phyloP scores from a whole-genome alignment of 306 rosid species.

The Alnus glutinosa region DNA sequence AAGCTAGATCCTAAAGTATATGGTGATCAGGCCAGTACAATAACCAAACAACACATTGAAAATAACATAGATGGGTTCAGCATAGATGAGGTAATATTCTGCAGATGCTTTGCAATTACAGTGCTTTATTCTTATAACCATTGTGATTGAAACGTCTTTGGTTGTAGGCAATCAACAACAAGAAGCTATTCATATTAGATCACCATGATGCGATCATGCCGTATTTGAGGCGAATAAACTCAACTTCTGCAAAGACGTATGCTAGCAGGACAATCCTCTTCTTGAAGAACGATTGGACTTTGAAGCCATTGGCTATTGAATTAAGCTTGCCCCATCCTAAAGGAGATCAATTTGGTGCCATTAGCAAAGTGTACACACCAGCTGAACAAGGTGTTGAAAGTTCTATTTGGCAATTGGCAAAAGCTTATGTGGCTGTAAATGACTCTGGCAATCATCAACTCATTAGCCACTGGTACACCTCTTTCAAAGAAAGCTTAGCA shows the following conservation, averaged over 20 bases:
- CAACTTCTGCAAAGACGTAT: conserved; percentile 58
- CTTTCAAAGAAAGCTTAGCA: conserved; percentile 4
- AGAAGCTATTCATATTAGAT: conserved; percentile 62
- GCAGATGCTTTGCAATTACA: neutral
- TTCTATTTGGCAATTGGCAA: conserved; percentile 75
- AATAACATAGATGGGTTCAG: conserved; percentile 56
- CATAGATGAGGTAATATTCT: conserved; percentile 51
- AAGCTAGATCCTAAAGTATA: conserved; percentile 52
- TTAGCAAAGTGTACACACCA: conserved; percentile 57
- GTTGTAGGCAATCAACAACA: conserved; percentile 56
- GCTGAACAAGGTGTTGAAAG: conserved; percentile 51
- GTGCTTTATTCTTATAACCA: conserved; percentile 5
- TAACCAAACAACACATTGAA: conserved; percentile 49
- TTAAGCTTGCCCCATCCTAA: conserved; percentile 67
- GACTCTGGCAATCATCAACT: conserved; percentile 82
- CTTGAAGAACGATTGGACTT: conserved; percentile 63
- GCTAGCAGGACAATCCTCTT: conserved; percentile 72
- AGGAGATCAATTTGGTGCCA: conserved; percentile 57
- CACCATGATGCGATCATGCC: conserved; percentile 81
- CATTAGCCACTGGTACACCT: conserved; percentile 68
- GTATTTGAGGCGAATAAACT: conserved; percentile 59
- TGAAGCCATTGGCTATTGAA: conserved; percentile 78
- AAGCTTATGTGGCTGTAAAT: conserved; percentile 69
- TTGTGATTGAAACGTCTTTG: conserved; percentile 14
- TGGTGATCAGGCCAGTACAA: conserved; percentile 72